Base-by-base conservation (phyloP, 805 yeast species). In the Kazachstania psychrophila region DNA sequence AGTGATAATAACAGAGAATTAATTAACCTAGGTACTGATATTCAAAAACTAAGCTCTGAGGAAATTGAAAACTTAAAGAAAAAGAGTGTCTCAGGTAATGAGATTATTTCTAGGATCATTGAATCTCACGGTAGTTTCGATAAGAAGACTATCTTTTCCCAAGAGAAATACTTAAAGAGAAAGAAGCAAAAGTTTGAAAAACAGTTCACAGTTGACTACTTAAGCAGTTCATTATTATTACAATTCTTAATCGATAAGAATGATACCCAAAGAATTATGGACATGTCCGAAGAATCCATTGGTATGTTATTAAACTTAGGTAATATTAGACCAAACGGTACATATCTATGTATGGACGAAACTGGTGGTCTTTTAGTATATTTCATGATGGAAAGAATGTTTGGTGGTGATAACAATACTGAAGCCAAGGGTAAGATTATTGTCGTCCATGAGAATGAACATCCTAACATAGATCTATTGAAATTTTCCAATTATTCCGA, bases 181-280 rank as follows among this genome's bases (percentile, higher is more conserved):
- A 92, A 92, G 61, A 94, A 86, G 60, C 87, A 81, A 56, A 92
- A 92, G 65, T 92, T 84, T 55, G 71, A 85, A 39, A 75, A 94
- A 55, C 72, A 85, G 49, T 89, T 92, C 63, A 79, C 87, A 2
- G 77, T 94, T 13, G 85, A 83, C 46, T 75, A 77, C 46, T 60
- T 92, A 34, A 79, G 86, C 14, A 64, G 84, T 15, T 73, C 82
- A 6, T 77, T 76, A 42, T 64, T 92, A 42, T 59, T 89, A 29
- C 79, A 83, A 40, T 82, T 77, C 50, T 80, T 80, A 50, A 63
- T 75, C 30, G 94, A 80, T 39, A 88, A 84, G 55, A 95, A 87
- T 38, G 75, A 79, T 19, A 68, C 72, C 17, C 65, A 73, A 34
- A 65, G 73, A 46, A 78, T 84, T 7, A 64, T 83, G 59, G 95